phyloP scores from a whole-genome alignment of 495 filamentous ascomycete genomes.

The Lasiosphaeria miniovina region DNA sequence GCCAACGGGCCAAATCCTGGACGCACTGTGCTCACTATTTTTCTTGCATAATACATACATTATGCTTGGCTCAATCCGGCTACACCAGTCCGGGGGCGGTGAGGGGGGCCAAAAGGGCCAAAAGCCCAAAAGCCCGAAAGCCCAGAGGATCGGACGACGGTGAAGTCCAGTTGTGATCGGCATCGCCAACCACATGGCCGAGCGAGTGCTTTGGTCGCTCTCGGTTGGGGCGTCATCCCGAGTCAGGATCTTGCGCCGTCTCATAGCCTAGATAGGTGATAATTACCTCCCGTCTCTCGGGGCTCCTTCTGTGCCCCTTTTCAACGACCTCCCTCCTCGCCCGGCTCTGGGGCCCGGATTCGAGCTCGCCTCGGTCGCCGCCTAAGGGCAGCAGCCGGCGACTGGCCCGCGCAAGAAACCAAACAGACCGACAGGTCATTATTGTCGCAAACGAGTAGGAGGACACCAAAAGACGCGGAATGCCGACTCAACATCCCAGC shows the following conservation, averaged over 20 bases:
- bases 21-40: slow-evolving; percentile 10
- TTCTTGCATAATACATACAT: slow-evolving; percentile 24
- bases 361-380: background rate
- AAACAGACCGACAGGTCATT: background rate
- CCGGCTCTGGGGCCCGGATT: background rate
- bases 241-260: background rate
- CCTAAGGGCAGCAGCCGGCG: background rate
- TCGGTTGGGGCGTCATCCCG: background rate
- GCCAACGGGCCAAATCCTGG: slow-evolving; percentile 14
- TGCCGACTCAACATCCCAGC: background rate
- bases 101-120: slow-evolving; percentile 7
- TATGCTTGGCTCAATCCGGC: slow-evolving; percentile 18
- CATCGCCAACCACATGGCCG: slow-evolving; percentile 1
- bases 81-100: slow-evolving; percentile 14
- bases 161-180: slow-evolving; percentile 8
- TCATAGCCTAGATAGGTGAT: background rate
- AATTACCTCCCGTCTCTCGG: background rate
- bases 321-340: background rate
- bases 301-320: background rate
- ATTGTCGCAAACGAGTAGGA: background rate
- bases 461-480: background rate
- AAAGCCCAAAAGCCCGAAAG: too few species aligned
- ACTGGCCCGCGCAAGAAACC: background rate
- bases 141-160: slow-evolving; percentile 9
- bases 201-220: slow-evolving; percentile 4